Evolutionary conservation across 2,329 filamentous ascomycete genomes (phyloP).

Genomic region (Curvularia lunata): DNA sequence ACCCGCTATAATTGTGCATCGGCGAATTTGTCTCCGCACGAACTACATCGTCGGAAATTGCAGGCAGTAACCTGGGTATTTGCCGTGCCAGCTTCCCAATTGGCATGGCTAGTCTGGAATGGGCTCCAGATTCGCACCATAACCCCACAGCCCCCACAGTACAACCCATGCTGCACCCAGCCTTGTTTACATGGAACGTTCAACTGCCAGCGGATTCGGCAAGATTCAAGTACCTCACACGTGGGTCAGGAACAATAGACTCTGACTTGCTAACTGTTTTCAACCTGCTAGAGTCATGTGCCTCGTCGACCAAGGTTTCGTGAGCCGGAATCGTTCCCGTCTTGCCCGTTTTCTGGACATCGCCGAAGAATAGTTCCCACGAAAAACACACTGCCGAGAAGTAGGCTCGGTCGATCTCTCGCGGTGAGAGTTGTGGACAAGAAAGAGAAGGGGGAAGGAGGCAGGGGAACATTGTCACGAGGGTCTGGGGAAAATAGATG

Average conservation of each 20-base stretch:
- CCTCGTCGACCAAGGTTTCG: not conserved
- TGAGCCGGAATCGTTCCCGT: not conserved
- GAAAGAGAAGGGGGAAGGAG: not conserved
- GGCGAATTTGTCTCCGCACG: constrained; percentile 11
- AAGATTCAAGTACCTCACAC: not conserved
- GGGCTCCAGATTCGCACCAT: not conserved
- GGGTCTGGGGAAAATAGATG: not conserved
- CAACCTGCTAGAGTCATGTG: not conserved
- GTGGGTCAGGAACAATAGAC: constrained; percentile 1
- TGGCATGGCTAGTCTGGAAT: not conserved
- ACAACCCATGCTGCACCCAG: not conserved
- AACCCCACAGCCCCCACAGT: not conserved
- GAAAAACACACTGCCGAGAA: not conserved
- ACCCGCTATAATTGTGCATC: constrained; percentile 6
- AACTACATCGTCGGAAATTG: constrained; percentile 13
- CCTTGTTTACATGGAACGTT: constrained; percentile 3
- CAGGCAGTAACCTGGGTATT: constrained; percentile 4
- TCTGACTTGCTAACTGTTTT: not conserved
- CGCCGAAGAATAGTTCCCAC: not conserved
- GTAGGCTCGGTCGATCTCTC: not conserved
- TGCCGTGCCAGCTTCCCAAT: constrained; percentile 7
- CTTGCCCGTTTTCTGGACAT: not conserved
- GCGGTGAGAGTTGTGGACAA: not conserved
- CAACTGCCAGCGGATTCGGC: not conserved
- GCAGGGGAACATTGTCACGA: not conserved